Percentiles rank a stretch among this genome's conserved stretches.
Evolutionary conservation across 225 moss, liverwort and hornwort genomes (phyloP).

Genomic region (Straminergon stramineum): DNA sequence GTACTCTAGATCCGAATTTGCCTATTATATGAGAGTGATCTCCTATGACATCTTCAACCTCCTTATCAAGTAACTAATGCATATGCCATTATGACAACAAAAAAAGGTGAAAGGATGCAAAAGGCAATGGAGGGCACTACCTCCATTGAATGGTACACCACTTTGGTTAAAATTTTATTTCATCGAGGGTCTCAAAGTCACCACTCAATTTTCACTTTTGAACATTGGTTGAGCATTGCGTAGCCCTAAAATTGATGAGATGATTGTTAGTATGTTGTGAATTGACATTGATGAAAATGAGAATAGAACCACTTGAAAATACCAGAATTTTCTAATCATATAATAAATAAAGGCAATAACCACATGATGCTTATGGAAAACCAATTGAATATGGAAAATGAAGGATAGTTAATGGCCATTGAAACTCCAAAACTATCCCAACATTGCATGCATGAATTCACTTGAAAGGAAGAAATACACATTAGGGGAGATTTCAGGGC

Average conservation of each 20-base stretch:
- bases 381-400: background rate
- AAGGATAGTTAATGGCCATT: background rate
- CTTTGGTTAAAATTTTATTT: background rate
- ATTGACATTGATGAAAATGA: background rate
- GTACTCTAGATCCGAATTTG: accelerated
- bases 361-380: background rate
- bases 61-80: background rate
- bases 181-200: background rate
- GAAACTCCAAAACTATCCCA: background rate
- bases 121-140: background rate
- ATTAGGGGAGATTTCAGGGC: no score
- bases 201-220: background rate
- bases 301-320: background rate
- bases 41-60: background rate
- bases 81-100: background rate
- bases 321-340: background rate
- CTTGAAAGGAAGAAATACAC: background rate
- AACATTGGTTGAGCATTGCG: background rate
- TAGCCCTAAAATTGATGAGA: background rate
- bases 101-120: background rate
- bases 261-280: background rate
- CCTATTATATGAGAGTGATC: background rate
- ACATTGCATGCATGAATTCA: background rate
- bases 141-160: background rate
- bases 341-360: background rate